phyloP scores from a whole-genome alignment of 1,284 basidiomycete genomes.

The Heimioporus retisporus region DNA sequence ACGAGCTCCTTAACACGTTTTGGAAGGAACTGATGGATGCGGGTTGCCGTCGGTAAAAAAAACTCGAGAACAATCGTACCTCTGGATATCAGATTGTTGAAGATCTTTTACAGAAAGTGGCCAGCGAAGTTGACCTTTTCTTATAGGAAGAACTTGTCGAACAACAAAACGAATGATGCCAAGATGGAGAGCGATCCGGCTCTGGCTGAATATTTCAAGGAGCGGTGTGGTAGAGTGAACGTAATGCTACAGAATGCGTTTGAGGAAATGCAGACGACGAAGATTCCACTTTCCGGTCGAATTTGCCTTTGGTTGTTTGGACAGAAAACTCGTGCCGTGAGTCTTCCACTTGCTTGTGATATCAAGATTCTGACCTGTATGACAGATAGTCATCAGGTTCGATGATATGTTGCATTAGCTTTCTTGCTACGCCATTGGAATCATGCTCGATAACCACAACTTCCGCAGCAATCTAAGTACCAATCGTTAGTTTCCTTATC shows the following conservation, averaged over 20 bases:
- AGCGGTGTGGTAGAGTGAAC: slow-evolving; percentile 18
- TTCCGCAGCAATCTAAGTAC: too few relatives aligned
- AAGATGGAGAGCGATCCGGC: slow-evolving; percentile 15
- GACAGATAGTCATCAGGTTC: slow-evolving; percentile 16
- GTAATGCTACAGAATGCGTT: slow-evolving; percentile 24
- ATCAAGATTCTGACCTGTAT: background rate
- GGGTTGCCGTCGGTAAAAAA: slow-evolving; percentile 35
- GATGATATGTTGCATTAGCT: background rate
- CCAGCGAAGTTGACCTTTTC: slow-evolving; percentile 10
- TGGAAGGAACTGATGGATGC: slow-evolving; percentile 40
- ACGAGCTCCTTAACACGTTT: slow-evolving; percentile 36
- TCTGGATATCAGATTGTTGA: slow-evolving; percentile 18
- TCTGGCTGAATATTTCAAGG: slow-evolving; percentile 20
- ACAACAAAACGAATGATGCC: slow-evolving; percentile 24
- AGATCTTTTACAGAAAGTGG: background rate
- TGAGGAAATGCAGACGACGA: slow-evolving; percentile 27
- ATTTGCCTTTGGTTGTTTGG: slow-evolving; percentile 16
- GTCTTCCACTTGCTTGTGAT: background rate
- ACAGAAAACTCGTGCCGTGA: slow-evolving; percentile 20
- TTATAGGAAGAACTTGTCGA: slow-evolving; percentile 35
- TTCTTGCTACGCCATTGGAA: background rate
- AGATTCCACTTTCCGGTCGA: slow-evolving; percentile 28
- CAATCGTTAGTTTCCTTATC: too few relatives aligned
- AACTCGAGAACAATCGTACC: slow-evolving; percentile 14
- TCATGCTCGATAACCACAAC: too few relatives aligned